A percentile compares a stretch with the other conserved stretches of the same genome.
Evolutionary conservation across 2,329 filamentous ascomycete genomes (phyloP).

Genomic region (Fusarium abutilonis): DNA sequence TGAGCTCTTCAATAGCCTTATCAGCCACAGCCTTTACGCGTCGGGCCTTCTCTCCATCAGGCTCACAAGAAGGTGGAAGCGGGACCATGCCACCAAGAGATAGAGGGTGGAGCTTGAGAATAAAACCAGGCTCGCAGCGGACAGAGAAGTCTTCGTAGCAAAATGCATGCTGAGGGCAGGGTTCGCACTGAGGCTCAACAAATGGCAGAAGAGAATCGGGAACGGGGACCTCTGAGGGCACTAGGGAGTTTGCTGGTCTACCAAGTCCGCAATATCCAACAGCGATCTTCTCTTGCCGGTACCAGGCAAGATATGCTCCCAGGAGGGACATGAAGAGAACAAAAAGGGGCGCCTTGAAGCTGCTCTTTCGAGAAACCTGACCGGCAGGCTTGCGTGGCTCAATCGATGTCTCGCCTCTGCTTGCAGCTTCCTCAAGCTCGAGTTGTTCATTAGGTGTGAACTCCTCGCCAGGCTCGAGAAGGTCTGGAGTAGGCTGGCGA

Average conservation of each 20-base stretch:
- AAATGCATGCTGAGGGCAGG: conserved; percentile 88
- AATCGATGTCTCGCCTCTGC: conserved; percentile 60
- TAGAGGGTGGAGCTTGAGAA: conserved; percentile 85
- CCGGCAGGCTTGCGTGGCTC: conserved; percentile 55
- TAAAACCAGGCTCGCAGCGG: conserved; percentile 85
- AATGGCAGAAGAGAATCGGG: conserved; percentile 77
- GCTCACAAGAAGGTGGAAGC: conserved; percentile 89
- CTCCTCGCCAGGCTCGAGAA: conserved; percentile 81
- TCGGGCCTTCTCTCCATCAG: conserved; percentile 90
- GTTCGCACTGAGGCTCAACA: conserved; percentile 84
- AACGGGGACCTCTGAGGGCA: conserved; percentile 63
- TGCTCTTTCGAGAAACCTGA: conserved; percentile 53
- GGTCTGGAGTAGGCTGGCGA: conserved; percentile 49
- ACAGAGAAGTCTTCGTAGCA: conserved; percentile 83
- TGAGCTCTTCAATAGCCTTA: conserved; percentile 84
- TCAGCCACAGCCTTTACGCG: conserved; percentile 89
- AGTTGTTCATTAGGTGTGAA: conserved; percentile 93
- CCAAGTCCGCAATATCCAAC: conserved; percentile 95
- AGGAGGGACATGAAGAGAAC: conserved; percentile 77
- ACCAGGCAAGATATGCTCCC: conserved; percentile 80
- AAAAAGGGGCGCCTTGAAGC: conserved; percentile 72
- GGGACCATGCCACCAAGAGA: conserved; percentile 83
- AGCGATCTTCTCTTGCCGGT: conserved; percentile 93
- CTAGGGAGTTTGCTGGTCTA: conserved; percentile 63
- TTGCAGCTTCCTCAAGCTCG: conserved; percentile 76